Evolutionary conservation across 2,329 filamentous ascomycete genomes (phyloP).

Genomic region (Ophiostoma ulmi): DNA sequence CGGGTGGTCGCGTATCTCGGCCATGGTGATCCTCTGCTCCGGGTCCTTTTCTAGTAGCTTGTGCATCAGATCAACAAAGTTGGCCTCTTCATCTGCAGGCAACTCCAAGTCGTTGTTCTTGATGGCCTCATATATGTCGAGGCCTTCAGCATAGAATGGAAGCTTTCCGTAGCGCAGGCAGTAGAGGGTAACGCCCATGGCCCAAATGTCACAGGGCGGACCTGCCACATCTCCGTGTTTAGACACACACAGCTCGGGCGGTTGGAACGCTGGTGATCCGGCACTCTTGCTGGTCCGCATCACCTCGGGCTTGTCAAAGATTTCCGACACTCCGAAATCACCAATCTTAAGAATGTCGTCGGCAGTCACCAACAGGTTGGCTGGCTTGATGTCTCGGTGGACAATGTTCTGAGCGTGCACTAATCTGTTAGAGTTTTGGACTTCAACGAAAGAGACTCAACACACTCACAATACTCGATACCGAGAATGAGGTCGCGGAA

Average conservation of each 20-base stretch:
- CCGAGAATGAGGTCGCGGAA: slow-evolving; percentile 92
- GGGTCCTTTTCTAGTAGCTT: slow-evolving; percentile 81
- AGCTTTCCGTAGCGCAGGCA: slow-evolving; percentile 85
- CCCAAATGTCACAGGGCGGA: slow-evolving; percentile 92
- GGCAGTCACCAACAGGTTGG: slow-evolving; percentile 84
- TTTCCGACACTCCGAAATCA: slow-evolving; percentile 98
- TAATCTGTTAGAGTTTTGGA: slow-evolving; percentile 32
- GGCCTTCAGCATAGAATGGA: slow-evolving; percentile 72
- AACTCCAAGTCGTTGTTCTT: slow-evolving; percentile 61
- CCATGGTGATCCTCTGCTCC: slow-evolving; percentile 74
- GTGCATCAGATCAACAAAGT: slow-evolving; percentile 69
- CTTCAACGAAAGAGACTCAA: neutral
- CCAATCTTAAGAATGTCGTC: slow-evolving; percentile 96
- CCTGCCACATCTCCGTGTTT: slow-evolving; percentile 85
- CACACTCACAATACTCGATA: slow-evolving; percentile 81
- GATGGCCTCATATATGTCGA: slow-evolving; percentile 89
- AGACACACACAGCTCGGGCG: slow-evolving; percentile 83
- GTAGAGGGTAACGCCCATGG: slow-evolving; percentile 93
- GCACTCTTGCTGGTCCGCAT: slow-evolving; percentile 94
- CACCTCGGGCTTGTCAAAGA: slow-evolving; percentile 79
- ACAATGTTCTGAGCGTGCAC: slow-evolving; percentile 92
- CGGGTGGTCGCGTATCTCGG: slow-evolving; percentile 74
- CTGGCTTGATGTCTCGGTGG: slow-evolving; percentile 95
- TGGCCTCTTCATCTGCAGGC: slow-evolving; percentile 57
- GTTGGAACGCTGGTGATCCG: slow-evolving; percentile 89